These are phyloP conservation scores for Dinochytrium kinnereticum DNA, from an alignment of 371 early-diverging fungal species.

Conservation along the genomic window DNA sequence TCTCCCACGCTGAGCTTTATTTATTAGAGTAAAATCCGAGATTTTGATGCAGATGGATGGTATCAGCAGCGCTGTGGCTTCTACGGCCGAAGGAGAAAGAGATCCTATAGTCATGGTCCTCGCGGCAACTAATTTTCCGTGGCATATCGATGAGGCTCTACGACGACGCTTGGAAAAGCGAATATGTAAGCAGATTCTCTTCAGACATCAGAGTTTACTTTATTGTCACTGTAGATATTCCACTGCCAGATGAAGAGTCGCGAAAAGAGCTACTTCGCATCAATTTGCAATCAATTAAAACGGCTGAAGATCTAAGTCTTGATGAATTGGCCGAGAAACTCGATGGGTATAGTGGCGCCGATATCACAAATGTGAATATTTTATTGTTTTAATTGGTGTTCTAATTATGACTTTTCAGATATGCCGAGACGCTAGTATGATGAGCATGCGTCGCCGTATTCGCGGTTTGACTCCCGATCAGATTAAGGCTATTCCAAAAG, in stretches of 20 bases:
- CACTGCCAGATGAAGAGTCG: conserved; percentile 57
- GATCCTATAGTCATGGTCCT: conserved; percentile 62
- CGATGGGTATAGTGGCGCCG: conserved; percentile 63
- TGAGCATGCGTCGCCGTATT: conserved; percentile 62
- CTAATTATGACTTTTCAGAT: conserved; percentile 46
- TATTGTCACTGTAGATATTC: conserved; percentile 51
- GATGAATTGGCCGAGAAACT: conserved; percentile 53
- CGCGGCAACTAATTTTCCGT: conserved; percentile 65
- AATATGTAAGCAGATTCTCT: conserved; percentile 47
- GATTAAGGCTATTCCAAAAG: conserved; percentile 54
- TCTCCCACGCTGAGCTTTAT: too few species aligned
- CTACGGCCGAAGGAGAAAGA: conserved; percentile 43
- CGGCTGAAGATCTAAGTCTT: conserved; percentile 47
- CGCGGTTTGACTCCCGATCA: conserved; percentile 57
- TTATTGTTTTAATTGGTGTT: neutral
- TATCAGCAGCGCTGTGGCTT: conserved; percentile 41
- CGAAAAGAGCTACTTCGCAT: conserved; percentile 55
- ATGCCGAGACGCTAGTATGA: conserved; percentile 65
- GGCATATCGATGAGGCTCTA: conserved; percentile 65
- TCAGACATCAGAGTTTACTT: conserved; percentile 5
- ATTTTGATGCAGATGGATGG: conserved; percentile 70
- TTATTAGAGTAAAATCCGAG: conserved; percentile 58
- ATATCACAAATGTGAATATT: conserved; percentile 58
- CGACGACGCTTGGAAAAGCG: conserved; percentile 61
- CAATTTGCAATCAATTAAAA: conserved; percentile 49